Evolutionary conservation across 2,329 filamentous ascomycete species (phyloP), one percentile per base, ranked within the genome.

Genomic region (Laburnicola sp.): DNA sequence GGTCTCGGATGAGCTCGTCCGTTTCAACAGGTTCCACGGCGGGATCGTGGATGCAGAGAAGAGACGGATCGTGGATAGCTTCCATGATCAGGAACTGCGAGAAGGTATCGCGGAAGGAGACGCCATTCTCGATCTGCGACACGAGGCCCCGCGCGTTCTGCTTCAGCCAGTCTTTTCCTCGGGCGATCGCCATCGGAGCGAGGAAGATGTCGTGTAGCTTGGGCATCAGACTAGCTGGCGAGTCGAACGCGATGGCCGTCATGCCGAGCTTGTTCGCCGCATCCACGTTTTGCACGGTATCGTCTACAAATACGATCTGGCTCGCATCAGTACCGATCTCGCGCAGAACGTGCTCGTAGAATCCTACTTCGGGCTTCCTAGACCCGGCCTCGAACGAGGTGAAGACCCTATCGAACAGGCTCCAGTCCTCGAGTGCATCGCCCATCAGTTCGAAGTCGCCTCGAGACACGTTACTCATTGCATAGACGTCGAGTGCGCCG

Each of bases 341-440:
- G 1, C 63, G 34, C 8, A 74, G 56, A 5, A 74, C 69, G 38
- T 69, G 52, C 9, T 50, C 48, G 54, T 70, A 74, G 56, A 72
- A 75, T 2, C 51, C 48, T 3, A 60, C 51, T 22, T 71, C 65
- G 9, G 71, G 72, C 54, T 75, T 75, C 11, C 68, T 61, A 59
- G 67, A 68, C 21, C 71, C 70, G 22, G 62, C 60, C 1, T 59
- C 54, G 25, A 59, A 65, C 1, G 71, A 75, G 2, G 68, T 66
- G 45, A 71, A 74, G 3, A 73, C 60, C 22, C 42, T 50, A 50
- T 74, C 64, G 34, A 75, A 75, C 2, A 73, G 46, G 6, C 50
- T 43, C 70, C 69, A 74, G 38, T 69, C 63, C 4, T 46, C 28
- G 21, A 68, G 50, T 35, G 58, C 59, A 6, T 26, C 39, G 31